Base-by-base conservation (phyloP, 2,329 filamentous ascomycete species). In the Hypoxylon rubiginosum region DNA sequence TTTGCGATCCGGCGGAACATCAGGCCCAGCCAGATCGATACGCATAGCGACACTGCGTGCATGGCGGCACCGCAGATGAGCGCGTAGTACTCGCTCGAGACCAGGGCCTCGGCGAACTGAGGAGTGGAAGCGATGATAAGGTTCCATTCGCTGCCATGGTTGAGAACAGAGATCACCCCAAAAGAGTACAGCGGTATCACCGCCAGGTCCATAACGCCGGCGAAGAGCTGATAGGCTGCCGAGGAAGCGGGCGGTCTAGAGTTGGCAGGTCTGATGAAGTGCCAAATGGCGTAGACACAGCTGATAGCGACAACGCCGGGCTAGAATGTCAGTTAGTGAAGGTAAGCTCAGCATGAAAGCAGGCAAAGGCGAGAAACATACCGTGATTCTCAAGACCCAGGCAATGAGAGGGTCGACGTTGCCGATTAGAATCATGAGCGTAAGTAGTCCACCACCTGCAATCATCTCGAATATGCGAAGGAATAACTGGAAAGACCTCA, bases 221-320 rank as follows among this genome's bases (percentile, higher is more conserved):
- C 89, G 77, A 97, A 98, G 62, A 96, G 81, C 79, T 97, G 93
- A 79, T 98, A 98, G 69, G 93, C 95, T 13, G 93, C 90, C 17
- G 93, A 92, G 21, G 93, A 97, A 3, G 85, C 90, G 0, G 95
- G 90, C 0, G 94, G 89, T 55, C 94, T 89, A 48, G 85, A 87
- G 51, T 88, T 88, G 0, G 92, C 86, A 39, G 90, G 88, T 32
- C 92, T 88, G 13, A 87, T 84, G 41, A 97, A 87, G 77, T 97
- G 94, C 74, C 92, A 96, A 65, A 97, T 86, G 45, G 87, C 92
- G 78, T 98, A 98, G 17, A 89, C 74, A 15, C 88, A 89, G 76
- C 94, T 90, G 4, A 92, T 73, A 50, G 91, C 85, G 55, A 91
- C 91, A 43, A 95, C 84, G n/a, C 88, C 92, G 61, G 93, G 89